Percentiles rank a stretch among this genome's conserved stretches.
Evolutionary conservation across 2,329 filamentous ascomycete genomes (phyloP).

Genomic region (Fusarium pseudocircinatum): DNA sequence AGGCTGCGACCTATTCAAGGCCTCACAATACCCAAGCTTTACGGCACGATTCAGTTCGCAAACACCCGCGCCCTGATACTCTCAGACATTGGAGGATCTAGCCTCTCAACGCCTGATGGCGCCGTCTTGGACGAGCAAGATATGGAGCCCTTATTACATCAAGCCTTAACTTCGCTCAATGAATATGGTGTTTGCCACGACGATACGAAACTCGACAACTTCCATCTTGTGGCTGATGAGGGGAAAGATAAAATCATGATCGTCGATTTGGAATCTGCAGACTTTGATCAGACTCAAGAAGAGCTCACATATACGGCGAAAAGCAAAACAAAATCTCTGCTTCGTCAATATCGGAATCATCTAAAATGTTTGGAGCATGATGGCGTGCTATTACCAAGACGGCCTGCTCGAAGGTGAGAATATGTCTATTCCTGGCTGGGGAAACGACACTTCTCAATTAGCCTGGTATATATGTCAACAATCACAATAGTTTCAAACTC

Average conservation of each 20-base stretch:
- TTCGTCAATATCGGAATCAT: background rate
- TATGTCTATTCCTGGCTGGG: fast-evolving
- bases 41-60: conserved; percentile 29
- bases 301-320: background rate
- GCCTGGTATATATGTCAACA: background rate
- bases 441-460: background rate
- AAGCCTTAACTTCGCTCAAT: background rate
- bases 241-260: background rate
- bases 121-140: conserved; percentile 23
- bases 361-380: background rate
- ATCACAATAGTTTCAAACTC: background rate
- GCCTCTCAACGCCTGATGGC: conserved; percentile 31
- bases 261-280: background rate
- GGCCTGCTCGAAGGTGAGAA: background rate
- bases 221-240: background rate
- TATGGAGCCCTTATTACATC: background rate
- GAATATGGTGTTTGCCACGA: background rate
- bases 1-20: conserved; percentile 37
- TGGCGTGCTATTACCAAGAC: background rate
- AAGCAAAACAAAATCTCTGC: background rate
- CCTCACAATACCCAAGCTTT: conserved; percentile 34
- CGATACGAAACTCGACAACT: background rate
- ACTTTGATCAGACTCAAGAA: background rate
- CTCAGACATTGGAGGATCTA: conserved; percentile 38
- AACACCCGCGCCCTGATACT: conserved; percentile 37